Evolutionary conservation across 2,329 filamentous ascomycete genomes (phyloP), one percentile per base, ranked within the genome.

Genomic region (Aureobasidium pullulans): DNA sequence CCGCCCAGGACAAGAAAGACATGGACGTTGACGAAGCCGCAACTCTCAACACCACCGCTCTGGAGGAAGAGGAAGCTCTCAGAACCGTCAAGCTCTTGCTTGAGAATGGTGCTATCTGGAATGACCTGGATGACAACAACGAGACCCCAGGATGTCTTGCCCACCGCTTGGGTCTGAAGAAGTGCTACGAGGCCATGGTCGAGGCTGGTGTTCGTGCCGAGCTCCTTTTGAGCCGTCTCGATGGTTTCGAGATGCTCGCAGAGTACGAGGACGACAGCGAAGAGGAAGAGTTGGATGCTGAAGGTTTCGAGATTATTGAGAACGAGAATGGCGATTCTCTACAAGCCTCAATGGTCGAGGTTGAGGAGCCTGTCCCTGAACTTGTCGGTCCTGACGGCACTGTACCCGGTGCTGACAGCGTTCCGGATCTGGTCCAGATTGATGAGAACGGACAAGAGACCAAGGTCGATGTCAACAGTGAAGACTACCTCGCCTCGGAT

Each of bases 101-200:
- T 62, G 82, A 92, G 68, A 87, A 88, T 66, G 94, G 94, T 34
- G 94, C 90, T 10, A 96, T 97, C 66, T 99, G 94, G 94, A 99
- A 99, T 75, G 92, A 96, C 71, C 78, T 97, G 59, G 90, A 97
- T 72, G 76, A 79, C 65, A 87, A 89, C 66, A 83, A 90, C 67
- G 93, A 97, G 78, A 97, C 94, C 3, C 91, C 94, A 0, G 94
- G 91, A 7, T 97, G 93, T 71, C 77, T 96, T 44, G 94, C 94
- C 8, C 79, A 80, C 31, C 71, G 83, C 47, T 65, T 96, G 28
- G 87, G 88, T 0, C 77, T 89, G 66, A 79, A 74, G 57, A 81
- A 84, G 52, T 75, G 96, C 37, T 97, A 99, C 70, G 83, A 87
- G 42, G 73, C 91, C 60, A 89, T 93, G 70, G 88, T 97, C 7